A percentile compares a stretch with the other conserved stretches of the same genome.
Conservation (phyloP, 768 basidiomycete genomes). For the Podaxis mareebaensis region DNA sequence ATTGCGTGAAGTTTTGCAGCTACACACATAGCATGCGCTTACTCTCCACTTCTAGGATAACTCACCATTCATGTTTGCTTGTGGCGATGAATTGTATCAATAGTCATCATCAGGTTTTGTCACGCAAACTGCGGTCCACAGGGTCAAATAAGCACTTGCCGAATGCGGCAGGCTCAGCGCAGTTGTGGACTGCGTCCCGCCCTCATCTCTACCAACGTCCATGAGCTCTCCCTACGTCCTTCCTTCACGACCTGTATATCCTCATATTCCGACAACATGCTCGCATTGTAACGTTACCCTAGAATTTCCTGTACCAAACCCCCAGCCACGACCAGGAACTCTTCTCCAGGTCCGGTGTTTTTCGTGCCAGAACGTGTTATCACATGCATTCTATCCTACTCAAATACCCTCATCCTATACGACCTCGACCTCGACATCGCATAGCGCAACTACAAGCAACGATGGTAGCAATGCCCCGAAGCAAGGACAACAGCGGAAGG, state of each 20-base stretch:
- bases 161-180: constrained; percentile 1
- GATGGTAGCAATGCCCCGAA: constrained; percentile 19
- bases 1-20: too few species aligned
- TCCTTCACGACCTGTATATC: constrained; percentile 64
- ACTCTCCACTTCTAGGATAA: too few species aligned
- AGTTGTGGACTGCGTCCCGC: not conserved
- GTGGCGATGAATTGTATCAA: too few species aligned
- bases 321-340: constrained; percentile 54
- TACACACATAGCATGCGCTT: too few species aligned
- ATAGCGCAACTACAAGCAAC: not conserved
- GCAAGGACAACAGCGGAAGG: constrained; percentile 40
- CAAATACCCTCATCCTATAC: constrained; percentile 44
- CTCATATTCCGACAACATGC: constrained; percentile 69
- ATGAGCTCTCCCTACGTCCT: constrained; percentile 53
- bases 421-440: constrained; percentile 12
- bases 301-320: constrained; percentile 69
- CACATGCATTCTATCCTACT: constrained; percentile 67
- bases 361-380: constrained; percentile 58
- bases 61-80: too few species aligned
- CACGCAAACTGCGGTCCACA: not conserved
- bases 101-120: not conserved
- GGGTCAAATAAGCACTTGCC: not conserved
- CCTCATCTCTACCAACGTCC: constrained; percentile 23
- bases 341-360: constrained; percentile 72
- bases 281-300: constrained; percentile 52